These are phyloP conservation scores for Lecanosticta acicola DNA, from an alignment of 2,329 filamentous ascomycete species.

Conservation along the genomic window DNA sequence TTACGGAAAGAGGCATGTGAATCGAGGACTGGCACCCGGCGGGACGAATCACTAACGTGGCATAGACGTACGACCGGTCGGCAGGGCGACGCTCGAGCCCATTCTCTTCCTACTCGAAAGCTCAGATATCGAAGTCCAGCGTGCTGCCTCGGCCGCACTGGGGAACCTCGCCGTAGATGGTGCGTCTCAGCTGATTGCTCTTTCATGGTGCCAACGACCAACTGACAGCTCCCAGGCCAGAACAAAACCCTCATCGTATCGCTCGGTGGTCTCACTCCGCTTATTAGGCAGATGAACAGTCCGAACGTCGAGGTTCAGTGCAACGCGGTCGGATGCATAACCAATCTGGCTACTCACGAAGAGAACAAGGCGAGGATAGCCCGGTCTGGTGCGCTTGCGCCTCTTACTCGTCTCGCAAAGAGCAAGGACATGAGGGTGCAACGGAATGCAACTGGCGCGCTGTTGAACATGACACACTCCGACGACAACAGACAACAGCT, in stretches of 20 bases:
- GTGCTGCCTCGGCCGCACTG: constrained; percentile 89
- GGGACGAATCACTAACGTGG: background rate
- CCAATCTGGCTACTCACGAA: constrained; percentile 94
- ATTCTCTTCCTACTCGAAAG: constrained; percentile 94
- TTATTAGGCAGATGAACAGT: constrained; percentile 98
- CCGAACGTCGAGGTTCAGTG: constrained; percentile 97
- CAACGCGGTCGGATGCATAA: constrained; percentile 98
- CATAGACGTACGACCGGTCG: constrained; percentile 90
- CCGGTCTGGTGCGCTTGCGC: constrained; percentile 83
- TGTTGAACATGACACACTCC: constrained; percentile 99
- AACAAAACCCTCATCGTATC: constrained; percentile 97
- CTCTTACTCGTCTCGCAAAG: constrained; percentile 85
- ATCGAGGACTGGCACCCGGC: background rate
- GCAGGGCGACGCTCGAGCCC: constrained; percentile 88
- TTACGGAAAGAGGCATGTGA: constrained; percentile 83
- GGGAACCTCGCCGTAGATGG: constrained; percentile 97
- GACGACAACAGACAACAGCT: constrained; percentile 98
- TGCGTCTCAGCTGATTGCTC: too few species aligned
- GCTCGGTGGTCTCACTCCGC: constrained; percentile 78
- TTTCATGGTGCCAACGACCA: too few species aligned
- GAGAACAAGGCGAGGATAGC: constrained; percentile 99
- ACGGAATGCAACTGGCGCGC: constrained; percentile 88
- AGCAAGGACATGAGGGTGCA: constrained; percentile 99
- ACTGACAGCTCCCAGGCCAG: constrained; percentile 71
- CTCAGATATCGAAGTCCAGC: constrained; percentile 92